These are phyloP conservation scores for Solanum hybrid DNA, from an alignment of 305 asterid genomes.

Conservation along the genomic window DNA sequence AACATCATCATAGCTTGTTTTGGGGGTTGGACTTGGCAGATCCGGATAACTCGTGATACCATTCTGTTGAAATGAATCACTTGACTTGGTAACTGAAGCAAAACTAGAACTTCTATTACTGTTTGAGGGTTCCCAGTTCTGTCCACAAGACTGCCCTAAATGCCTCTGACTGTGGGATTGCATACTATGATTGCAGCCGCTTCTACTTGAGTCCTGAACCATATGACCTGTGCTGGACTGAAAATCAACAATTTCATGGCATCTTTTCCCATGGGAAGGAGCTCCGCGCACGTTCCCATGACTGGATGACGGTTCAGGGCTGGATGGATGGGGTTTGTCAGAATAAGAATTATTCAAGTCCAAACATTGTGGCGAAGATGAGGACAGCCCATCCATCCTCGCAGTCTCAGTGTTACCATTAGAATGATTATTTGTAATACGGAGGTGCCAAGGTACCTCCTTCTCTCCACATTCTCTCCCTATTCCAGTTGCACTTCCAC, in stretches of 20 bases:
- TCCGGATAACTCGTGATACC: constrained; percentile 19
- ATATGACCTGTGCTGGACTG: constrained; percentile 14
- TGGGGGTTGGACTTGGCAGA: constrained; percentile 46
- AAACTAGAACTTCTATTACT: constrained; percentile 31
- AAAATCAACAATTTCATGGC: constrained; percentile 16
- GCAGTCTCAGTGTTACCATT: background rate
- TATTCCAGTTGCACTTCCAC: constrained; percentile 13
- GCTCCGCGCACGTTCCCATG: constrained; percentile 13
- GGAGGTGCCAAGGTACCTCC: constrained; percentile 6
- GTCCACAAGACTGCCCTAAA: constrained; percentile 32
- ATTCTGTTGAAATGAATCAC: constrained; percentile 23
- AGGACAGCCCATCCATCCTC: constrained; percentile 31
- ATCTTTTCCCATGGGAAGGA: constrained; percentile 15
- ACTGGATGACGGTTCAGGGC: constrained; percentile 24
- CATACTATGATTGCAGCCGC: constrained; percentile 17
- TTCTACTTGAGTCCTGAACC: constrained; percentile 18
- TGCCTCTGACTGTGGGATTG: constrained; percentile 13
- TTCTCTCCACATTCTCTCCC: constrained; percentile 12
- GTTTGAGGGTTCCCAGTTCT: constrained; percentile 26
- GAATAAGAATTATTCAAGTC: constrained; percentile 37
- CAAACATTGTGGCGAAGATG: constrained; percentile 22
- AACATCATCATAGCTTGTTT: constrained; percentile 11
- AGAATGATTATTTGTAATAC: constrained; percentile 10
- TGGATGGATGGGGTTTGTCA: constrained; percentile 22
- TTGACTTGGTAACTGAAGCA: constrained; percentile 24